Evolutionary conservation across 495 filamentous ascomycete species (phyloP), one percentile per base, ranked within the genome.

Genomic region (Lophium mytilinum): DNA sequence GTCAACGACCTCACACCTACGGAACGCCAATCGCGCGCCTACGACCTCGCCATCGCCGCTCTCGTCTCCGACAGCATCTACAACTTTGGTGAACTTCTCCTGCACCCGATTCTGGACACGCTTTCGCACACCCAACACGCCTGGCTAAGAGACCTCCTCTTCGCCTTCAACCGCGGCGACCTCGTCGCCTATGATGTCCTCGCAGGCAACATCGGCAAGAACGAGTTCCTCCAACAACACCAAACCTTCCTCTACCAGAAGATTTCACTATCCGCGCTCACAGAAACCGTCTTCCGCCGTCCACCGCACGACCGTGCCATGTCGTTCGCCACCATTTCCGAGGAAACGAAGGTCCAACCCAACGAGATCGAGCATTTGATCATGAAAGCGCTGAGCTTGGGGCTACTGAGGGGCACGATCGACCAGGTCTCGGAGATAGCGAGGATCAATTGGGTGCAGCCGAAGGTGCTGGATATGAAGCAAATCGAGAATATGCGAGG

Each of bases 1-100:
- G 75, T 95, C 62, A 77, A 80, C 50, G 80, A 86, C 36, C 81
- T 99, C 45, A 74, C 80, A 24, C 74, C 80, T 54, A 68, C 72
- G 35, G 93, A 97, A 69, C 85, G 87, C 58, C 81, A 81, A 66
- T 77, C 77, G 43, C 86, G 91, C 47, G 93, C 93, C 48, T 92
- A 96, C 76, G 89, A 95, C 73, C 86, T 99, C 56, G 82, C 83
- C 66, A 84, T 99, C 46, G 90, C 94, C 17, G 93, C 93, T 11
- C 79, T 99, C 9, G 86, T 96, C 36, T 95, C 90, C 50, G 89
- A 91, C 68, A 83, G 81, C 58, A 97, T 97, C 75, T 97, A 97
- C 80, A 99, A 97, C 79, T 99, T 99, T 60, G 93, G 93, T 72
- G 93, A 99, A 78, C 89, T 99, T 5, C 84, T 99, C 18, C 83